A percentile compares a stretch with the other conserved stretches of the same genome.
Evolutionary conservation across 2,329 filamentous ascomycete genomes (phyloP).

Genomic region (Acephala macrosclerotiorum): DNA sequence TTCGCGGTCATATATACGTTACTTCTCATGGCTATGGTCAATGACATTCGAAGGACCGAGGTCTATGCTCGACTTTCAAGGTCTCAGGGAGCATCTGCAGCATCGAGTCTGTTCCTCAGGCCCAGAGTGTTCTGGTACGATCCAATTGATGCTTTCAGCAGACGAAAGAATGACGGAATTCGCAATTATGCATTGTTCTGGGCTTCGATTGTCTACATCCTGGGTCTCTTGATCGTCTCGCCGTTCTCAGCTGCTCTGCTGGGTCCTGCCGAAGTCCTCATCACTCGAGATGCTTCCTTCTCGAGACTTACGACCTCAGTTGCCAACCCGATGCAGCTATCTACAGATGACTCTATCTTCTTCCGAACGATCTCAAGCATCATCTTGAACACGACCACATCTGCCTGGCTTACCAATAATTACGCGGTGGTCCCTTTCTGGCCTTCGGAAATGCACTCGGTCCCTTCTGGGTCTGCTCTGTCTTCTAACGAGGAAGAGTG

Average conservation of each 20-base stretch:
- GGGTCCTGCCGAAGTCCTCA: constrained; percentile 15
- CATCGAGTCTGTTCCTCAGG: constrained; percentile 24
- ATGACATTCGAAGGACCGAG: constrained; percentile 28
- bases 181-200: constrained; percentile 28
- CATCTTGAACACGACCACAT: constrained; percentile 27
- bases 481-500: constrained; percentile 17
- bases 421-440: constrained; percentile 31
- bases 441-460: constrained; percentile 16
- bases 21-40: constrained; percentile 22
- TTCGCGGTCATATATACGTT: constrained; percentile 28
- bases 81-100: constrained; percentile 14
- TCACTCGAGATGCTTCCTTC: constrained; percentile 14
- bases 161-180: constrained; percentile 22
- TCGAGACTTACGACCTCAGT: constrained; percentile 12
- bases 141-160: constrained; percentile 24
- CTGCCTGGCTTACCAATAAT: constrained; percentile 29
- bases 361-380: constrained; percentile 28
- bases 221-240: constrained; percentile 25
- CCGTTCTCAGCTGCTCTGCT: constrained; percentile 31
- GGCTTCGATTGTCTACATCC: constrained; percentile 26
- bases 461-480: constrained; percentile 17
- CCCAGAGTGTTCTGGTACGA: constrained; percentile 24
- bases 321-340: constrained; percentile 13
- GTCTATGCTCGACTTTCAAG: constrained; percentile 27
- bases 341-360: constrained; percentile 24